Evolutionary conservation across 2,329 filamentous ascomycete genomes (phyloP), one percentile per base, ranked within the genome.

Genomic region (Colletotrichum sublineola): DNA sequence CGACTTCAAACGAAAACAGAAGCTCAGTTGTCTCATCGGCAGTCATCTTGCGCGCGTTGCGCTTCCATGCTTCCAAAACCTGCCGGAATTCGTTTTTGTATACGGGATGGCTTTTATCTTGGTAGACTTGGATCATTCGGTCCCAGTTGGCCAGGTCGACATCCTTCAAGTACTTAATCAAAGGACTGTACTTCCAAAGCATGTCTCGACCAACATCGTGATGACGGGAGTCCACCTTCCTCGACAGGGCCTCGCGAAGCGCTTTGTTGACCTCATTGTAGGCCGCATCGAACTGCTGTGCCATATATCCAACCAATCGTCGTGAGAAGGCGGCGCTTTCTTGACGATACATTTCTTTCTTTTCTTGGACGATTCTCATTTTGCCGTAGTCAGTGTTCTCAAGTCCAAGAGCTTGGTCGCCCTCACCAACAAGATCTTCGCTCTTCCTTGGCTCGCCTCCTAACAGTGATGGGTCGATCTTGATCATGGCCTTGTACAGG

Each of bases 341-440:
- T 18, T 90, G 87, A 68, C 92, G 86, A 78, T 98, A 99, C 79
- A 94, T 92, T 74, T 97, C 93, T 81, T 95, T 96, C 88, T 97
- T 98, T 81, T 98, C 95, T 76, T 95, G 94, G 36, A 99, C 90
- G 52, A 97, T 95, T 67, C 94, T 91, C 96, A 99, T 98, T 76
- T 94, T 92, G 44, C 94, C 94, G 74, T 92, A 94, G 77, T 94
- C 93, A 63, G 89, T 91, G 76, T 93, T 91, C 15, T 71, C 65
- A 18, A 75, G 72, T 46, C 74, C 74, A 52, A 71, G 81, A 15
- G 82, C 79, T 65, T 86, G 85, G 63, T 84, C 82, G n/a, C 77
- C 77, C 42, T 83, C 81, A 8, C 84, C 80, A 71, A 86, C 85
- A 20, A 83, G 78, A 67, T 89, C 86, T 66, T 84, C 85, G 74